Conservation (phyloP, 2,329 filamentous ascomycete genomes). For the Fusarium sp. region DNA sequence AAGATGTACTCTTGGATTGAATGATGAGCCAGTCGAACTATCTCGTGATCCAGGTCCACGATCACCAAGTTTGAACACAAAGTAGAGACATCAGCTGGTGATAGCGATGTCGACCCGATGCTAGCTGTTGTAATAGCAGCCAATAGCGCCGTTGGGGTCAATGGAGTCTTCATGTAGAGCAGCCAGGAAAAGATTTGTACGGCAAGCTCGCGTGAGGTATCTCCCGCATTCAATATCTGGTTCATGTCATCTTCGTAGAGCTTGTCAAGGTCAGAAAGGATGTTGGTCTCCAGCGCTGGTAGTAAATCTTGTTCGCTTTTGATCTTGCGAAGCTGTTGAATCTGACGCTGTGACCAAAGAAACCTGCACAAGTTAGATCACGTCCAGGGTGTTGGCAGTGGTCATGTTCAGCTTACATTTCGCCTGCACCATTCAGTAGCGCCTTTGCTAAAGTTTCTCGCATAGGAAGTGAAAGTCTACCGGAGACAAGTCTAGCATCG, state of each 20-base stretch:
- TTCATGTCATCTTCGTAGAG: not conserved
- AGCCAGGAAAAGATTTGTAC: not conserved
- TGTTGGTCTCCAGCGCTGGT: not conserved
- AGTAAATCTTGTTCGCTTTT: slow-evolving; percentile 8
- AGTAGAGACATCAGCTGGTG: not conserved
- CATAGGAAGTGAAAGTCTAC: not conserved
- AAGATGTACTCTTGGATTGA: slow-evolving; percentile 1
- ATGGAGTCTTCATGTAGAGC: not conserved
- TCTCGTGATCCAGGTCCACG: not conserved
- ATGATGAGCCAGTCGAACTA: slow-evolving; percentile 1
- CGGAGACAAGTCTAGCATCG: not conserved
- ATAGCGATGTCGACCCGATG: not conserved
- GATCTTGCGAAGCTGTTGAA: slow-evolving; percentile 9
- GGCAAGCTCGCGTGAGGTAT: not conserved
- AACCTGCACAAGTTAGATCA: not conserved
- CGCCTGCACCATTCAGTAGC: not conserved
- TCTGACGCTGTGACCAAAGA: not conserved
- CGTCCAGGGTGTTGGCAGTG: rapidly evolving
- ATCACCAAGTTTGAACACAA: slow-evolving; percentile 6
- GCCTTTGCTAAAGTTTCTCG: not conserved
- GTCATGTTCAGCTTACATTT: not conserved
- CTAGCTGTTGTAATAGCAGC: not conserved
- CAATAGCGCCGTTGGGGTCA: not conserved
- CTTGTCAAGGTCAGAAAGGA: slow-evolving; percentile 1
- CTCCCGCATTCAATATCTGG: not conserved